phyloP scores from a whole-genome alignment of 805 yeast genomes.

The Lipomyces orientalis region DNA sequence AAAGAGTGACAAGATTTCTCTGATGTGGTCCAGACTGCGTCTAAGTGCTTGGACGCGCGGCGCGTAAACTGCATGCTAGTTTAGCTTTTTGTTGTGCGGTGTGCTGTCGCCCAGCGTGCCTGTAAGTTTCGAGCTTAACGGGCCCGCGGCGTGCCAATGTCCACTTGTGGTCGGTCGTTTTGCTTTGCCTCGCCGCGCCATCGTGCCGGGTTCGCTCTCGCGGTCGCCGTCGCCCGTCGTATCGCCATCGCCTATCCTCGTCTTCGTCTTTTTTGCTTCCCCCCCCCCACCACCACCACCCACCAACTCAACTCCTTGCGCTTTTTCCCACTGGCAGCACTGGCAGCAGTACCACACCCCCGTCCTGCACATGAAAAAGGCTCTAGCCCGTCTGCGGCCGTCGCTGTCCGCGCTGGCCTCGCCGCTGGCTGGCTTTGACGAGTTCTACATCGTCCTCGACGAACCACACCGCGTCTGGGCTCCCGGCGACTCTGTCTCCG shows the following conservation, averaged over 20 bases:
- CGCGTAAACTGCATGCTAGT: background rate
- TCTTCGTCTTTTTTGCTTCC: background rate
- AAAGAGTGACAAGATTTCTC: too few species aligned
- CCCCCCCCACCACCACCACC: background rate
- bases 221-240: background rate
- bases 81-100: background rate
- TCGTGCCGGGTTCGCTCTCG: background rate
- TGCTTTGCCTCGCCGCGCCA: background rate
- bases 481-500: slow-evolving; percentile 75
- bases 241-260: background rate
- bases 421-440: slow-evolving; percentile 44
- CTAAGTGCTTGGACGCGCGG: too few species aligned
- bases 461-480: slow-evolving; percentile 76
- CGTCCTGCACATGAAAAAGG: slow-evolving; percentile 31
- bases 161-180: background rate
- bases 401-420: slow-evolving; percentile 27
- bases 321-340: too few species aligned
- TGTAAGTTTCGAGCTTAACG: background rate
- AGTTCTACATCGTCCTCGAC: slow-evolving; percentile 71
- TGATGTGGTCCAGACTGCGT: too few species aligned
- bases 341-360: background rate
- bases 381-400: slow-evolving; percentile 36
- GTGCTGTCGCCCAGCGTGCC: background rate
- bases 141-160: background rate
- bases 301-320: too few species aligned